phyloP scores from a whole-genome alignment of 257 asterid species.

The Ehretia macrophylla region DNA sequence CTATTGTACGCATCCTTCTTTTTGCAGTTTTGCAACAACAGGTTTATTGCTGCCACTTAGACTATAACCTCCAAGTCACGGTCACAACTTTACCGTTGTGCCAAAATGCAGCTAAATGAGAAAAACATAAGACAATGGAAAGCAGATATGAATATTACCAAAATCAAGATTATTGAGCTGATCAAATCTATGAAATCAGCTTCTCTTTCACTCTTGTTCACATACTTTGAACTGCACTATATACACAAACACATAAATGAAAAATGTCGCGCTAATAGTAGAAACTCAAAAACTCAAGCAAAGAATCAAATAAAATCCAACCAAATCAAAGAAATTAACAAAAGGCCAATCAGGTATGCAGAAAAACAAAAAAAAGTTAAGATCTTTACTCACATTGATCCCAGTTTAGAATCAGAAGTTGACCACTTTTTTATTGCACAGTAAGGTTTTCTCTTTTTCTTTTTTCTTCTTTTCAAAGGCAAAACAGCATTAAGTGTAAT shows the following conservation, averaged over 20 bases:
- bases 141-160: background rate
- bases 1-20: too few species aligned
- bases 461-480: too few species aligned
- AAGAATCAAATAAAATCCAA: constrained; percentile 2
- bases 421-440: background rate
- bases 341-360: background rate
- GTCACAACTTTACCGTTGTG: too few species aligned
- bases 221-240: background rate
- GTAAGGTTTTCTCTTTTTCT: background rate
- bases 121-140: too few species aligned
- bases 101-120: too few species aligned
- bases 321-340: background rate
- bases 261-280: background rate
- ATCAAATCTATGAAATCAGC: constrained; percentile 10
- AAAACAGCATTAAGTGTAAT: background rate
- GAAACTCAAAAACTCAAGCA: background rate
- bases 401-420: constrained; percentile 33
- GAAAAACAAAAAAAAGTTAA: constrained; percentile 19
- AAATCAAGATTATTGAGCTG: constrained; percentile 3
- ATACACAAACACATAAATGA: background rate
- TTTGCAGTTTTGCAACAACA: too few species aligned
- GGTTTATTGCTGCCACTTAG: too few species aligned
- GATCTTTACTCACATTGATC: constrained; percentile 41
- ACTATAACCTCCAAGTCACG: too few species aligned
- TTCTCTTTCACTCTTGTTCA: background rate